Conservation (phyloP, 2,329 filamentous ascomycete genomes). For the Cladosporium sp. region DNA sequence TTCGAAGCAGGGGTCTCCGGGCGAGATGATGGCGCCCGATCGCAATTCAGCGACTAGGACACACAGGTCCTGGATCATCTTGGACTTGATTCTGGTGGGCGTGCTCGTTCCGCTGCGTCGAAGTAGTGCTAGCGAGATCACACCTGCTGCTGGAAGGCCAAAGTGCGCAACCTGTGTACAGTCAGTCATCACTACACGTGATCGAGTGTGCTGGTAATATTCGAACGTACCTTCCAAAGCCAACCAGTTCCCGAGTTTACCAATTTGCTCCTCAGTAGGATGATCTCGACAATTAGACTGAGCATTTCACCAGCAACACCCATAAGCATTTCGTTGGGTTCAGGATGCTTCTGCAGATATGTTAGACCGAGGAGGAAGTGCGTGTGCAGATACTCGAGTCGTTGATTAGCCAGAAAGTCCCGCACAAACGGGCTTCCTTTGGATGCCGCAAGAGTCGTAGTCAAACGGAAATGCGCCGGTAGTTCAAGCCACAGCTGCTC, state of each 20-base stretch:
- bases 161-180: slow-evolving; percentile 35
- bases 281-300: slow-evolving; percentile 32
- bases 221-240: slow-evolving; percentile 36
- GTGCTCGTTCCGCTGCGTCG: slow-evolving; percentile 6
- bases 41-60: slow-evolving; percentile 37
- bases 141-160: slow-evolving; percentile 39
- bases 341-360: slow-evolving; percentile 25
- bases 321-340: slow-evolving; percentile 31
- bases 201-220: not conserved
- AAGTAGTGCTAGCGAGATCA: slow-evolving; percentile 34
- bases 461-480: slow-evolving; percentile 28
- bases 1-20: slow-evolving; percentile 34
- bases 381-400: slow-evolving; percentile 38
- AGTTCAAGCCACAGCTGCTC: slow-evolving; percentile 31
- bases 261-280: slow-evolving; percentile 33
- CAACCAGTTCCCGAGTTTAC: slow-evolving; percentile 38
- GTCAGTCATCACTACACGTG: slow-evolving; percentile 15
- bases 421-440: slow-evolving; percentile 25
- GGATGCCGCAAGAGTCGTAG: not conserved
- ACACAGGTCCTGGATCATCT: slow-evolving; percentile 34
- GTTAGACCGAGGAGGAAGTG: slow-evolving; percentile 35
- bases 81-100: slow-evolving; percentile 22
- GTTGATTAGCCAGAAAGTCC: slow-evolving; percentile 37
- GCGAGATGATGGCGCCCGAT: slow-evolving; percentile 31
- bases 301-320: slow-evolving; percentile 34